Evolutionary conservation across 441 rosid species (phyloP), one percentile per base, ranked within the genome.

Genomic region (Capsella rubella): DNA sequence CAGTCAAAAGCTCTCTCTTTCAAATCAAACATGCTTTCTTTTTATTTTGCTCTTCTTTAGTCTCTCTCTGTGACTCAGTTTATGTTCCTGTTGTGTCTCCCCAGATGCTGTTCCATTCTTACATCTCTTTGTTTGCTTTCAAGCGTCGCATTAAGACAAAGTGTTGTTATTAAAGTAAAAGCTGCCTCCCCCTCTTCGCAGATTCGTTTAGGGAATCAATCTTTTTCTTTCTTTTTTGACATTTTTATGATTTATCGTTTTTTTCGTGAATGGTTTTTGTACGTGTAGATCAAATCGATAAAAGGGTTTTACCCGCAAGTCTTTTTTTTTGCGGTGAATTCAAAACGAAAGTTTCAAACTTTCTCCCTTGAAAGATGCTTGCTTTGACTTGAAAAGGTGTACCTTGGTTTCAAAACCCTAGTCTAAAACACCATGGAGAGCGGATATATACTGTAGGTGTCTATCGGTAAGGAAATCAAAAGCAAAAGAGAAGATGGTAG

Each of bases 51-150:
- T 53, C 37, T 43, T 69, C 75, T 45, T 31, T 29, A 69, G 71
- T 70, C 75, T 64, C 65, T 76, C 53, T 76, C 65, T 16, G 8
- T 68, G 60, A 37, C 61, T 76, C 71, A 18, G 80, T 39, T 46
- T 55, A 56, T 76, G 75, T 70, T 64, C 59, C 75, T 76, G 67
- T 70, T 56, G 60, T 64, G 75, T 70, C 71, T 76, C 71, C 79
- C 72, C 29, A 15, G 45, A 56, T 73, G 42, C 67, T 67, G 68
- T 67, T 59, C 31, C 55, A 59, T 64, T 25, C 67, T 77, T 56
- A 57, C 67, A 57, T 63, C 8, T 49, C 70, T 27, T 21, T 68
- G 59, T 45, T 57, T 69, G 73, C 16, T 46, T 77, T 16, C 72
- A 76, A 64, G 72, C 32, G 53, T 57, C 39, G 66, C 67, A 56